Evolutionary conservation across 768 basidiomycete species (phyloP), one percentile per base, ranked within the genome.

Genomic region (Symmetrospora coprosmae): DNA sequence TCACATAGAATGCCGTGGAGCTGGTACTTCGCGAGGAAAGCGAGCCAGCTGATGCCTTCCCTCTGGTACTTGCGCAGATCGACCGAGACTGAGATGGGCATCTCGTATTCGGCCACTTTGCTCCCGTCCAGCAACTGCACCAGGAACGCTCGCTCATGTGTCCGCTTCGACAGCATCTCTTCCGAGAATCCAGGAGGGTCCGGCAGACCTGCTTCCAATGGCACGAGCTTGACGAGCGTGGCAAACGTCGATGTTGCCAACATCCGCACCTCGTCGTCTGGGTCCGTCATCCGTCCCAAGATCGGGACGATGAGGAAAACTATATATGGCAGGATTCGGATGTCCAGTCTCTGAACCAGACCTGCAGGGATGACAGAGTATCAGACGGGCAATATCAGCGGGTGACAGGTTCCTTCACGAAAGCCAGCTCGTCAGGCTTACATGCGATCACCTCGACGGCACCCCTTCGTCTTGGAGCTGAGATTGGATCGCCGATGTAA

Each of bases 21-120:
- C 68, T 97, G 94, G 71, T 94, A 99, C 71, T 94, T 96, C 19
- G 89, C 87, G 35, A 99, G 77, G 76, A 99, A 99, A 1, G 94
- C 94, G 17, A 99, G 77, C 94, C 94, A 99, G 71, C 88, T 97
- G 65, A 99, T 87, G 33, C 94, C 94, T 58, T 99, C 94, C 74
- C 88, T 87, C 73, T 99, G 94, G 71, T 99, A 99, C 71, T 90
- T 88, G 61, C 94, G 84, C 47, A 99, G 76, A 66, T 96, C 88
- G 31, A 91, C 90, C 60, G 91, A 87, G 77, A 99, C 86, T 27
- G 76, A 74, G 56, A 90, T 81, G 0, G 94, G 89, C 1, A 99
- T 80, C 39, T 75, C 73, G 71, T 96, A 99, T 64, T 84, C 82
- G 66, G 90, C 87, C 16, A 96, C 89, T 72, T 97, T 94, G 67